Percentiles rank a stretch among this genome's conserved stretches.
These are phyloP conservation scores for Daphne laureola DNA, from an alignment of 441 rosid genomes.

Conservation along the genomic window DNA sequence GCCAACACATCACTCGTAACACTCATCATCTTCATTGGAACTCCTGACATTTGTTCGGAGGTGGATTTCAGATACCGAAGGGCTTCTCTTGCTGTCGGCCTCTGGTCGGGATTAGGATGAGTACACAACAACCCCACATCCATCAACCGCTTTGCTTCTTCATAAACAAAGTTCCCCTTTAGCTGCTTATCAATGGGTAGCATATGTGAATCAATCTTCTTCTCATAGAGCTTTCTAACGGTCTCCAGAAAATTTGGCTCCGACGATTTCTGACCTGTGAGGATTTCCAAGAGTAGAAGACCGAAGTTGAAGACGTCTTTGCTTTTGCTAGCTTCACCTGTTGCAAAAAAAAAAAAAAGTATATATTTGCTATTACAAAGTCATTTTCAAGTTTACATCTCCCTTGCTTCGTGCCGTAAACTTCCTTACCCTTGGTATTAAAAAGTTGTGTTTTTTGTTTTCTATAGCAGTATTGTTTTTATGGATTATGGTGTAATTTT, in stretches of 20 bases:
- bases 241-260: constrained; percentile 11
- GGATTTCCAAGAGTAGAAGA: constrained; percentile 14
- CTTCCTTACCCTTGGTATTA: no score
- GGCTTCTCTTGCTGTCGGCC: constrained; percentile 18
- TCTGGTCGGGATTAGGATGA: constrained; percentile 14
- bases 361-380: no score
- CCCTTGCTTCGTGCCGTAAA: no score
- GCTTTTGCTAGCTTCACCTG: constrained; percentile 12
- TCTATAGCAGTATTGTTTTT: no score
- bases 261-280: neutral
- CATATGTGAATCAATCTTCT: neutral
- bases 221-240: constrained; percentile 20
- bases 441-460: no score
- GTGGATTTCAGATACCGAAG: constrained; percentile 9
- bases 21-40: no score
- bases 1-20: no score
- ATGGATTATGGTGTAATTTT: no score
- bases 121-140: constrained; percentile 18
- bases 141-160: constrained; percentile 13
- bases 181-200: constrained; percentile 6
- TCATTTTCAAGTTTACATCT: no score
- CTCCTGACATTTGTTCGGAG: no score
- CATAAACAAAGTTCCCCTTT: constrained; percentile 1
- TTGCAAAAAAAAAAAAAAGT: neutral
- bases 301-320: constrained; percentile 15